Evolutionary conservation across 163 green algal species (phyloP), one percentile per base, ranked within the genome.

Genomic region (Volvox carteri): DNA sequence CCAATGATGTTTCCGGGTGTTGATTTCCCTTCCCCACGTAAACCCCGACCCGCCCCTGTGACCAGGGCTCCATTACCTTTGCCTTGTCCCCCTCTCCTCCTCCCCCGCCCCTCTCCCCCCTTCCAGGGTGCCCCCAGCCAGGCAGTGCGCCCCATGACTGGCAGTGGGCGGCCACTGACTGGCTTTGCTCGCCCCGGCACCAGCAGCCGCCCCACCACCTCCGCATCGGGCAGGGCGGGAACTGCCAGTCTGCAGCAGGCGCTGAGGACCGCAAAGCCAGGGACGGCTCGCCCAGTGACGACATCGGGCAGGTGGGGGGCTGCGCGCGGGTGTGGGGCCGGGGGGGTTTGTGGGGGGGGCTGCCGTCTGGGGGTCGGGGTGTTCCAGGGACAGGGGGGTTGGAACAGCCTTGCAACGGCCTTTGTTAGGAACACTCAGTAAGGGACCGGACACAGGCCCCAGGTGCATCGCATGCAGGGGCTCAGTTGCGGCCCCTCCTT

Each of bases 91-190:
- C n/a, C n/a, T n/a, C n/a, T n/a, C n/a, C n/a, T n/a, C n/a, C n/a
- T n/a, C n/a, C n/a, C n/a, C n/a, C n/a, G n/a, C n/a, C n/a, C n/a
- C n/a, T n/a, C n/a, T n/a, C n/a, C n/a, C n/a, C 46, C 50, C 35
- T 28, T 41, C 8, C 78, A 92, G 81, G 86, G 90, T 19, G 90
- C 84, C 33, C 67, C 80, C 16, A 95, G 84, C 37, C 91, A 92
- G 41, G 92, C 90, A 0, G 88, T 96, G 56, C 93, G 95, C 33
- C 95, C 95, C n/a, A 93, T 96, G 91, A 97, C 92, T 1, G 48
- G 60, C 54, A 89, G 56, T 30, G 95, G 95, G 21, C 86, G 94
- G 16, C 95, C 95, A 0, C 67, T 95, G 19, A 97, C 95, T 4
- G 95, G 95, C 35, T 97, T 97, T 90, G 90, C 89, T 21, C 86